phyloP scores from a whole-genome alignment of 2,329 filamentous ascomycete genomes.

The Diplodia intermedia region DNA sequence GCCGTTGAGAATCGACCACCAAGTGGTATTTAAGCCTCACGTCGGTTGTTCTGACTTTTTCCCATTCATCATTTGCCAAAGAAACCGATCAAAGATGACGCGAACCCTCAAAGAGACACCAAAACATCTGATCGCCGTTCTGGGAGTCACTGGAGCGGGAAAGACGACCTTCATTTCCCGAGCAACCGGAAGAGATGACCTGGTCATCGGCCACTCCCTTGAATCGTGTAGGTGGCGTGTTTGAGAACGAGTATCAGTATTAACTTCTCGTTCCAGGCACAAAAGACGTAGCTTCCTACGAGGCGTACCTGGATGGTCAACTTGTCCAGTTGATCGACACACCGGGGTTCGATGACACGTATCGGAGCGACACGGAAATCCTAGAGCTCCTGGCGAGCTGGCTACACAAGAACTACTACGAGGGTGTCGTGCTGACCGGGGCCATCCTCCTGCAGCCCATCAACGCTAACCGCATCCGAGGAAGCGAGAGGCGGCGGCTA shows the following conservation, averaged over 20 bases:
- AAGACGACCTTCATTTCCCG: slow-evolving; percentile 1
- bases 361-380: neutral
- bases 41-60: too few species aligned
- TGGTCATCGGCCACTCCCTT: neutral
- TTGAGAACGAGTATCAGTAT: too few species aligned
- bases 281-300: neutral
- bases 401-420: neutral
- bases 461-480: neutral
- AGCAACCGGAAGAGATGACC: neutral
- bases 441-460: neutral
- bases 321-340: neutral
- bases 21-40: neutral
- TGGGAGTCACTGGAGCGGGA: neutral
- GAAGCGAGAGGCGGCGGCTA: neutral
- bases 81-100: neutral
- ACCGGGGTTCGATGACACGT: neutral
- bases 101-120: slow-evolving; percentile 36
- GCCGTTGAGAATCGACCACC: too few species aligned
- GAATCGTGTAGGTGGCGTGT: neutral
- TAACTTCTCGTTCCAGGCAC: neutral
- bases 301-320: neutral
- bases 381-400: neutral
- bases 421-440: neutral
- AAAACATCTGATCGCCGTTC: neutral
- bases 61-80: neutral